Base-by-base conservation (phyloP, 257 asterid species). In the Przewalskia tangutica region DNA sequence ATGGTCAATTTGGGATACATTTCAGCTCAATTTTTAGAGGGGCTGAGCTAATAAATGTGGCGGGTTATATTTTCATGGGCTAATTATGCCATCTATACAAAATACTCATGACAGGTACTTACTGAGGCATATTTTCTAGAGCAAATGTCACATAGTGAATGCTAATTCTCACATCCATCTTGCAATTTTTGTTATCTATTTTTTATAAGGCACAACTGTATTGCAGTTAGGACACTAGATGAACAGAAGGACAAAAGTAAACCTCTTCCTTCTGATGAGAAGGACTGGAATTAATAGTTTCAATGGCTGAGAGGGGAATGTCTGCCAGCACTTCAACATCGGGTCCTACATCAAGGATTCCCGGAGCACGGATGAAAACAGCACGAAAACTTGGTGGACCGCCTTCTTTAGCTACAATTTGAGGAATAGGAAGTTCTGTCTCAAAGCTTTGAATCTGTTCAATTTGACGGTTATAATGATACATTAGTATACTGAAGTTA, bases 401-500 rank as follows among this genome's bases (percentile, higher is more conserved):
- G 54, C 99, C 99, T 91, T 94, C 99, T 85, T 82, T 84, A 66
- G 93, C 94, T 75, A 89, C 97, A 70, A 94, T 83, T 81, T 89
- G 93, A 18, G 99, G 99, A 88, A 95, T 76, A 48, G 89, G 79
- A 79, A 95, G 81, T 83, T 94, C 98, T 14, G 97, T 88, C 92
- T 94, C 99, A 82, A 95, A 95, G 88, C 99, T 95, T 89, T 92
- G 99, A 65, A 95, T 83, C 99, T 95, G 89, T 82, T 92, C 11
- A 55, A 78, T 75, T 71, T 75, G 62, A 50, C 42, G 11, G 46
- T 71, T 71, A 71, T 46, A 48, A 71, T 1, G 79, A 18, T 18
- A 46, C 20, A 48, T 48, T 46, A 75, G 79, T 18, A 73, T 20
- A 48, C 20, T 18, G 42, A 18, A 12, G 59, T 20, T 73, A 73